A percentile compares a stretch with the other conserved stretches of the same genome.
phyloP scores from a whole-genome alignment of 148 eudicot genomes.

The Cornus kousa region DNA sequence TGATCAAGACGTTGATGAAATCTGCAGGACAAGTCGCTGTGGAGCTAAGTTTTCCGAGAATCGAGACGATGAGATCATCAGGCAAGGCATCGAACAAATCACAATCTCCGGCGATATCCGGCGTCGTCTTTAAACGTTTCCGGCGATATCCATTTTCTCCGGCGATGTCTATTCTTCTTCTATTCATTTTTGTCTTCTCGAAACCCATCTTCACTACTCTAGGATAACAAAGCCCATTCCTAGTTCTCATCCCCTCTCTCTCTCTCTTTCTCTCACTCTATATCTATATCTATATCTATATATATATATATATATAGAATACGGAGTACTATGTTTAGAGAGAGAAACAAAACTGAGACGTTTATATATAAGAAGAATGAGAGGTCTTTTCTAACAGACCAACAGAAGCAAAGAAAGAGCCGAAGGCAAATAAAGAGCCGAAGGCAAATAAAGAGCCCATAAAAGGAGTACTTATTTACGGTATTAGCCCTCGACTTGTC shows the following conservation, averaged over 20 bases:
- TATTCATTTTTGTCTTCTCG: constrained; percentile 11
- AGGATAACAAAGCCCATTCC: constrained; percentile 44
- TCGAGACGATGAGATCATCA: constrained; percentile 50
- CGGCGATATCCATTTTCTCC: constrained; percentile 18
- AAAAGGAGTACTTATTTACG: neutral
- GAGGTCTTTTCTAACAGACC: neutral
- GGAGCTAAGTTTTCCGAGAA: constrained; percentile 50
- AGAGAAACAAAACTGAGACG: constrained; percentile 14
- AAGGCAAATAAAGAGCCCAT: neutral
- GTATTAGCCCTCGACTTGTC: neutral
- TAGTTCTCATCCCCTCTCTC: constrained; percentile 44
- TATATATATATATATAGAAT: too few species aligned
- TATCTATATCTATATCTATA: too few species aligned
- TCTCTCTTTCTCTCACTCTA: neutral
- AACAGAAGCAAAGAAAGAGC: constrained; percentile 18
- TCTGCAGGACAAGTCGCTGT: constrained; percentile 48
- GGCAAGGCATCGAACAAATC: constrained; percentile 51
- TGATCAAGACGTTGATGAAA: constrained; percentile 42
- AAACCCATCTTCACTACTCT: constrained; percentile 11
- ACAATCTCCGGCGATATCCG: constrained; percentile 17
- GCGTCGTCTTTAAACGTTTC: constrained; percentile 27
- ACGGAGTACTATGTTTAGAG: neutral
- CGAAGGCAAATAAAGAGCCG: neutral
- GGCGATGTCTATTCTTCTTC: constrained; percentile 16
- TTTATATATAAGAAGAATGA: constrained; percentile 13